Base-by-base conservation (phyloP, 345 rosid species). In the Corchorus capsularis region DNA sequence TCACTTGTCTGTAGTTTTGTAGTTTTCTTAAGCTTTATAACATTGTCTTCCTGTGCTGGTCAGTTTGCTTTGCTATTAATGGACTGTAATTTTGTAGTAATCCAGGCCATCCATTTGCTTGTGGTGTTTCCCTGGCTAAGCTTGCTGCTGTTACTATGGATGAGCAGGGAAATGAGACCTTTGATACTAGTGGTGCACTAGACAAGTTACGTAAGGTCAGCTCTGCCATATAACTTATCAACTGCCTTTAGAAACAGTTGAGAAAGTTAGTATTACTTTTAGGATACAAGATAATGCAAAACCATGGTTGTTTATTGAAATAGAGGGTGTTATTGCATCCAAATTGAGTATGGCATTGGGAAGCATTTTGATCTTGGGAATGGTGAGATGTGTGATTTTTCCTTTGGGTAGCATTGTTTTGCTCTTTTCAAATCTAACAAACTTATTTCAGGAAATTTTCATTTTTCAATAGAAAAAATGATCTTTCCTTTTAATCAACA, bases 61-160 rank as follows among this genome's bases (percentile, higher is more conserved):
- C 1, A 14, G 19, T 63, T 13, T 75, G 57, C 46, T 63, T 32
- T 64, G 41, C n/a, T 22, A 65, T 63, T 14, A n/a, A 35, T 60
- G 70, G 35, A 19, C 47, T 50, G 17, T 79, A 60, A 22, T 6
- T 15, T 84, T 86, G 73, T 88, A 96, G 99, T 80, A 89, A 92
- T 86, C 88, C 86, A 4, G 92, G 95, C 78, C 89, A 88, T 85
- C 97, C 99, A 32, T 96, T 96, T 90, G 85, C 91, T 73, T 87
- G 92, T 77, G 99, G 99, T 69, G 83, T 92, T 87, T 91, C 99
- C 67, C 83, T 96, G 76, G 99, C 98, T 69, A 96, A 90, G 85
- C 94, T 96, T 66, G 99, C 99, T 69, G 99, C 99, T 79, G 98
- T 96, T 72, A 96, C 99, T 57, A 90, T 87, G 89, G 99, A 96